phyloP scores from a whole-genome alignment of 768 basidiomycete species.

The Sporobolomyces pararoseus region DNA sequence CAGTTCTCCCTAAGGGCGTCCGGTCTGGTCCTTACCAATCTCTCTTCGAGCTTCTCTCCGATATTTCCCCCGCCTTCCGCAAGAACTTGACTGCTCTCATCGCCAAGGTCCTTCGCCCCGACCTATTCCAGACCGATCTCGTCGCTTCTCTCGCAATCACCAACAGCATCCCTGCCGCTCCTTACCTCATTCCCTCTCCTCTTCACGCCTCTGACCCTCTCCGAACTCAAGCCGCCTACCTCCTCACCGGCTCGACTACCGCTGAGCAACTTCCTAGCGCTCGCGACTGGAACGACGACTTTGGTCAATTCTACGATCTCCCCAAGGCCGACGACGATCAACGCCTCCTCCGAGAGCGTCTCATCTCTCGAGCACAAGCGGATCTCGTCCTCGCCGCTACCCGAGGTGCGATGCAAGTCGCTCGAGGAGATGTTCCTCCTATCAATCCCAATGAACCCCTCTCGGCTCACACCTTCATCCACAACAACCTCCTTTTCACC shows the following conservation, averaged over 20 bases:
- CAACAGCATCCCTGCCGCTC: constrained; percentile 51
- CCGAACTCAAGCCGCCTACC: constrained; percentile 52
- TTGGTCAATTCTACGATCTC: constrained; percentile 51
- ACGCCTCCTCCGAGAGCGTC: constrained; percentile 51
- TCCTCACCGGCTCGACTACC: constrained; percentile 50
- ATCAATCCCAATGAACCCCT: constrained; percentile 53
- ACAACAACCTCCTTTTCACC: constrained; percentile 54
- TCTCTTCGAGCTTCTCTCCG: constrained; percentile 52
- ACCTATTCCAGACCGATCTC: constrained; percentile 35
- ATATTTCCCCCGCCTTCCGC: constrained; percentile 50
- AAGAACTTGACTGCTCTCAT: constrained; percentile 39
- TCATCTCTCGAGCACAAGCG: constrained; percentile 50
- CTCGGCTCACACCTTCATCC: constrained; percentile 51
- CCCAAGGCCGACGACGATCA: constrained; percentile 49
- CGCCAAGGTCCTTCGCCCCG: constrained; percentile 27
- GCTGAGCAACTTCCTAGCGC: constrained; percentile 51
- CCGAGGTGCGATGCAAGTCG: constrained; percentile 49
- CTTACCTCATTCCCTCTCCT: constrained; percentile 50
- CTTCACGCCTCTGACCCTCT: constrained; percentile 49
- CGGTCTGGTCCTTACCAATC: constrained; percentile 48
- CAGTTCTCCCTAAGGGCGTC: constrained; percentile 42
- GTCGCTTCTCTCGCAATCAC: constrained; percentile 51
- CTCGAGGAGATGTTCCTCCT: constrained; percentile 52
- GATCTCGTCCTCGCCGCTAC: constrained; percentile 52
- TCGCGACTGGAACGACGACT: constrained; percentile 55